Conservation (phyloP, 768 basidiomycete genomes). For the Suillus lakei region DNA sequence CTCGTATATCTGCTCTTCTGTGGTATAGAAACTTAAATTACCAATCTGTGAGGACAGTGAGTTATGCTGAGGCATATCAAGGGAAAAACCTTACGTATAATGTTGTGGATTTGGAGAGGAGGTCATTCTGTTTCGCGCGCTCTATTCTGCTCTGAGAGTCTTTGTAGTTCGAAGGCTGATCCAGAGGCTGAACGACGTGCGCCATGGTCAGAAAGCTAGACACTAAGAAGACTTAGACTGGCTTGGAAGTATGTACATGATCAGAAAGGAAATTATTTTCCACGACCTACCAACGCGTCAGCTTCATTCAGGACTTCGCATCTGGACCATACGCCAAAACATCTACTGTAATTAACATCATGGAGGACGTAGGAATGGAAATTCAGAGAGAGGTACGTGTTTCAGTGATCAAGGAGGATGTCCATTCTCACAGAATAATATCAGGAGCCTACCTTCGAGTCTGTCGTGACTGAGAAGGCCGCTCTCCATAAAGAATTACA, state of each 20-base stretch:
- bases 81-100: conserved; percentile 74
- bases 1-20: conserved; percentile 96
- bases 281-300: conserved; percentile 36
- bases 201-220: conserved; percentile 57
- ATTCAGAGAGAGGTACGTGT: conserved; percentile 73
- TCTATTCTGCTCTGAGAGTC: conserved; percentile 88
- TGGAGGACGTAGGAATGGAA: conserved; percentile 92
- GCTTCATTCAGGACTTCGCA: conserved; percentile 12
- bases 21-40: conserved; percentile 93
- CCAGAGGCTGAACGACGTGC: conserved; percentile 82
- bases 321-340: conserved; percentile 10
- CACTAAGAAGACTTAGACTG: not conserved
- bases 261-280: conserved; percentile 34
- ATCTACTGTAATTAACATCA: conserved; percentile 39
- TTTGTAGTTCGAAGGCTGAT: conserved; percentile 96
- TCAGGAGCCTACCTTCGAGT: conserved; percentile 90
- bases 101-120: conserved; percentile 85
- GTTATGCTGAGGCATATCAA: conserved; percentile 23
- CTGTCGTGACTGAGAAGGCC: conserved; percentile 87
- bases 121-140: conserved; percentile 75
- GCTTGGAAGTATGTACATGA: not conserved
- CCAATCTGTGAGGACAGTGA: conserved; percentile 61
- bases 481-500: conserved; percentile 87
- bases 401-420: not conserved
- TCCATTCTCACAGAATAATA: conserved; percentile 12